Evolutionary conservation across 257 asterid genomes (phyloP).

Genomic region (Buddleja alternifolia): DNA sequence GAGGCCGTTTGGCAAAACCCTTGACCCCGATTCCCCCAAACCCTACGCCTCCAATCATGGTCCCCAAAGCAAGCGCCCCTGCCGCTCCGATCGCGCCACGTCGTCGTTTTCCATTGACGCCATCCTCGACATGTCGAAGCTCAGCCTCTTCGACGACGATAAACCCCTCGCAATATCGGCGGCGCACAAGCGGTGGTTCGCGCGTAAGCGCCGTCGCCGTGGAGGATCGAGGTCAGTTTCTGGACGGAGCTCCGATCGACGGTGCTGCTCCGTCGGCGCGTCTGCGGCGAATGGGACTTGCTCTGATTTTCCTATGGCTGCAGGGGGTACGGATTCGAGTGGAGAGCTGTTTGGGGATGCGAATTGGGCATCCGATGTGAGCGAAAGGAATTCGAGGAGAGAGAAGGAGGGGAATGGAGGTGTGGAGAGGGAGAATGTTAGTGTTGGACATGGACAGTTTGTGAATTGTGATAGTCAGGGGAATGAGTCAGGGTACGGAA

Average conservation of each 20-base stretch:
- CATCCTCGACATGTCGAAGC: constrained; percentile 78
- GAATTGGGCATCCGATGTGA: constrained; percentile 93
- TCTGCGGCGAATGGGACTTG: constrained; percentile 93
- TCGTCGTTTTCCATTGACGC: constrained; percentile 77
- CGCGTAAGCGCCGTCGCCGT: constrained; percentile 78
- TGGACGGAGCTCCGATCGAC: constrained; percentile 91
- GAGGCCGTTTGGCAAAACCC: constrained; percentile 53
- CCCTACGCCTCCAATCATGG: constrained; percentile 39
- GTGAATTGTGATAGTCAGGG: constrained; percentile 64
- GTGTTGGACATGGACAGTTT: constrained; percentile 53
- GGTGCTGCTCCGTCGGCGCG: constrained; percentile 76
- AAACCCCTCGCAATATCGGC: constrained; percentile 44
- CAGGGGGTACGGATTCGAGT: constrained; percentile 94
- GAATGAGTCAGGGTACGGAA: constrained; percentile 90
- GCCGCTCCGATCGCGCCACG: constrained; percentile 78
- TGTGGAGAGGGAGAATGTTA: constrained; percentile 57
- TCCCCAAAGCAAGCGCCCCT: constrained; percentile 74
- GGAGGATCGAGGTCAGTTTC: constrained; percentile 89
- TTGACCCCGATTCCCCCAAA: constrained; percentile 58
- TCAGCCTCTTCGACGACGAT: constrained; percentile 82
- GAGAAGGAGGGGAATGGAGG: constrained; percentile 61
- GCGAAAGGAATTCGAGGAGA: constrained; percentile 69
- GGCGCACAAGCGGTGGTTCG: constrained; percentile 63
- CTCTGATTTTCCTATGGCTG: constrained; percentile 81
- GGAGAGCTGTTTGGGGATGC: constrained; percentile 91